Evolutionary conservation across 176 grass and related monocot species (phyloP).

Genomic region (Sorghum bicolor): DNA sequence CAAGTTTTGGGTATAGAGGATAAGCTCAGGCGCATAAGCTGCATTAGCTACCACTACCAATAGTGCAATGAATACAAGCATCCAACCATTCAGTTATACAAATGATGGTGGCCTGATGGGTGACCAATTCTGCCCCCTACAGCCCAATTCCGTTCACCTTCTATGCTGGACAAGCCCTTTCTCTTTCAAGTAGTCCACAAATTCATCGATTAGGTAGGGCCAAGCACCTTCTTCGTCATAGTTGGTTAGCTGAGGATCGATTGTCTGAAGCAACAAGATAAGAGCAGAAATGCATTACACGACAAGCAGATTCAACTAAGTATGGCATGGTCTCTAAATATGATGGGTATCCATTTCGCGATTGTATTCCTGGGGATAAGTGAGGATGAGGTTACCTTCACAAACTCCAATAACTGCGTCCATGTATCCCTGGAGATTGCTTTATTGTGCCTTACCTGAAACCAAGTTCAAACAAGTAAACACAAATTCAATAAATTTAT

Average conservation of each 20-base stretch:
- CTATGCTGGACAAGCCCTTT: no score
- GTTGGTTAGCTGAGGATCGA: no score
- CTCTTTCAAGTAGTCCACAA: no score
- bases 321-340: neutral
- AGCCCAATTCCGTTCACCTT: no score
- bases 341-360: neutral
- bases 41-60: neutral
- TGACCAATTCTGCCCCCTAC: constrained; percentile 15
- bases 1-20: neutral
- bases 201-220: no score
- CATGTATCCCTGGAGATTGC: no score
- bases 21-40: neutral
- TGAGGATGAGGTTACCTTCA: no score
- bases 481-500: constrained; percentile 7
- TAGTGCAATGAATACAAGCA: neutral
- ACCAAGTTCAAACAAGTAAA: constrained; percentile 19
- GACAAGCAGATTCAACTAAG: neutral
- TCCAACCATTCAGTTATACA: neutral
- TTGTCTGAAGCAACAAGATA: neutral
- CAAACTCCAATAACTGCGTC: no score
- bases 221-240: no score
- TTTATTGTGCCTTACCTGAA: neutral
- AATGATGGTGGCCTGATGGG: neutral
- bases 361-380: neutral
- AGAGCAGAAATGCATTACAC: constrained; percentile 1